These are phyloP conservation scores for Claviceps maximensis DNA, from an alignment of 2,329 filamentous ascomycete species.

Conservation along the genomic window DNA sequence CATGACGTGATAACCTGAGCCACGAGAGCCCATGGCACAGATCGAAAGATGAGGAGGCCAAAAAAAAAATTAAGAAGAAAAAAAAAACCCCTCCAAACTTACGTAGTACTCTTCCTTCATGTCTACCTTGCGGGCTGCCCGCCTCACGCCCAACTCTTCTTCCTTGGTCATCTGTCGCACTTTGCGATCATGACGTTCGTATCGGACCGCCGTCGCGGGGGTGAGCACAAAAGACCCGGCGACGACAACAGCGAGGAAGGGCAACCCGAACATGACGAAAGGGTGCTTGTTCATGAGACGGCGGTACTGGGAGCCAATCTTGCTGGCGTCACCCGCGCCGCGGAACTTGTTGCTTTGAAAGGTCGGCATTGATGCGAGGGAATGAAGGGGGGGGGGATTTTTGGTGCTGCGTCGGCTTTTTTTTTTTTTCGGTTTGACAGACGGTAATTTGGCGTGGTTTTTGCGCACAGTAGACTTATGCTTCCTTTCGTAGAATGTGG, in stretches of 20 bases:
- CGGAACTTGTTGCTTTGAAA: conserved; percentile 64
- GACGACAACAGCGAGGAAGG: conserved; percentile 81
- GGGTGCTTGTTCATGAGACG: conserved; percentile 62
- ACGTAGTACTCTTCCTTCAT: conserved; percentile 83
- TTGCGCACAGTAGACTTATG: too few species aligned
- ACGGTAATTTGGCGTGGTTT: too few species aligned
- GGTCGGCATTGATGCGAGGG: too few species aligned
- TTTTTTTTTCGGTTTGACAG: too few species aligned
- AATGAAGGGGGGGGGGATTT: too few species aligned
- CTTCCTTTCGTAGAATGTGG: too few species aligned
- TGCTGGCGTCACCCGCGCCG: conserved; percentile 49
- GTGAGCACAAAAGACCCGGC: conserved; percentile 89
- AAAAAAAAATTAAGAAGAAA: not conserved
- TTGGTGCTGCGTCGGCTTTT: conserved; percentile 1
- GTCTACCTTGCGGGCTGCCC: conserved; percentile 56
- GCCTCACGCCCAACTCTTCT: conserved; percentile 72
- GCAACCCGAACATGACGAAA: conserved; percentile 85
- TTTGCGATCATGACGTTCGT: conserved; percentile 85
- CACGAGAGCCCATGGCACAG: too few species aligned
- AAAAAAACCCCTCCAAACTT: conserved; percentile 29
- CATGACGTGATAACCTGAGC: too few species aligned
- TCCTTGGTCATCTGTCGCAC: conserved; percentile 75
- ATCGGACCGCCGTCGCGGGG: conserved; percentile 82
- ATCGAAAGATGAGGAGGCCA: too few species aligned
- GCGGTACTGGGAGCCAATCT: conserved; percentile 66